Evolutionary conservation across 2,329 filamentous ascomycete genomes (phyloP).

Genomic region (Alternaria brassicae): DNA sequence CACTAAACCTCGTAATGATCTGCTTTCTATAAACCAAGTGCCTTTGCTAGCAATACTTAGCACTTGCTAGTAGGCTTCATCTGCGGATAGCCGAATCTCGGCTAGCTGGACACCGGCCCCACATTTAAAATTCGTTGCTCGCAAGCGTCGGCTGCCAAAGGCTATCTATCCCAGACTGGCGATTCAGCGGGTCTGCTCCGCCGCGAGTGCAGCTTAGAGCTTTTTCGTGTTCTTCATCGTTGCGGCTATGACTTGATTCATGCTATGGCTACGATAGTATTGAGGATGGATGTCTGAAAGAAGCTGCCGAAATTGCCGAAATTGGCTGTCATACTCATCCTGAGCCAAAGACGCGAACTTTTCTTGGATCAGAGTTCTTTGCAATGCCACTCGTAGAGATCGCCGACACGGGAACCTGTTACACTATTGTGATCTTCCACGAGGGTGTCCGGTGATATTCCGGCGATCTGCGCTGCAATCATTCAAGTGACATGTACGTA

Average conservation of each 20-base stretch:
- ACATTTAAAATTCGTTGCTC: background rate
- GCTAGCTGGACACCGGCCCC: background rate
- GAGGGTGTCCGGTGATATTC: conserved; percentile 7
- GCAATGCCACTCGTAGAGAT: background rate
- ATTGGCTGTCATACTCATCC: background rate
- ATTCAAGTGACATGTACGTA: background rate
- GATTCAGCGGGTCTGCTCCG: background rate
- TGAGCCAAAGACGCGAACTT: background rate
- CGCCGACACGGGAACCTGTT: conserved; percentile 4
- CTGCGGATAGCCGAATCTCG: background rate
- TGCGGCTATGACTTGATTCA: background rate
- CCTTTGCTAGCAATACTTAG: background rate
- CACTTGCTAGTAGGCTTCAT: background rate
- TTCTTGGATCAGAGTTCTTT: background rate
- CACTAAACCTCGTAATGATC: background rate
- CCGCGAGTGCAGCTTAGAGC: background rate
- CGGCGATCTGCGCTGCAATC: conserved; percentile 4
- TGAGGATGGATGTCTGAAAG: background rate
- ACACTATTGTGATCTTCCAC: conserved; percentile 7
- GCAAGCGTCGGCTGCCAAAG: background rate
- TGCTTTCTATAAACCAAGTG: background rate
- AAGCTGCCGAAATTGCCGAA: background rate
- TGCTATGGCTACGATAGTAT: background rate
- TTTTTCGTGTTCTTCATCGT: background rate
- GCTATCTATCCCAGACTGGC: background rate